Evolutionary conservation across 2,329 filamentous ascomycete genomes (phyloP), one percentile per base, ranked within the genome.

Genomic region (Aspergillus fischeri): DNA sequence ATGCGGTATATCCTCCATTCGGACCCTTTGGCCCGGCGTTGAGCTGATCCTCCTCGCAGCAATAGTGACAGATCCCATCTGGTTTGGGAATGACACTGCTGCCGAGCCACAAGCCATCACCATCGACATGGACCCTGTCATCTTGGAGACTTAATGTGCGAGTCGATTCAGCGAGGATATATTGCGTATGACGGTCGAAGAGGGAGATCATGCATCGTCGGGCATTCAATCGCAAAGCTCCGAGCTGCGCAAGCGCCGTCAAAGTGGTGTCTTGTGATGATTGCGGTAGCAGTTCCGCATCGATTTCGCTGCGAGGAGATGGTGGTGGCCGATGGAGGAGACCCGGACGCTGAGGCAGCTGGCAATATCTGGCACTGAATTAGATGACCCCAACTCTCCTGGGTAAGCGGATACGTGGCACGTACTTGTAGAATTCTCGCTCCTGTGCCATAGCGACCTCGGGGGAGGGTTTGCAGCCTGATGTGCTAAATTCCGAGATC

Each of bases 101-200:
- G 4, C 71, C 72, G 20, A 73, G 56, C 59, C 65, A 62, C 2
- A 74, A 49, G 2, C 57, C 55, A 41, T 74, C 72, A 6, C 57
- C 49, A 1, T 62, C 56, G 42, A 59, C 58, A 48, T 63, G 60
- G 6, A 59, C 35, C 5, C 45, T 27, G 24, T 68, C 65, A 56
- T 63, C 57, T 7, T 65, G 51, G 3, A 82, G 65, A 2, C 74
- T 75, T 2, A 77, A 68, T 1, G 69, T 71, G 1, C 72, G 71
- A 1, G 80, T 80, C 5, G 80, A 79, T 59, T 84, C 81, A 53
- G 81, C 80, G 17, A 84, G 68, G 21, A 84, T 69, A 59, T 82
- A 76, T 58, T 84, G 80, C 49, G 74, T 64, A 4, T 72, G 70
- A 4, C 67, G 68, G 60, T 82, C 81, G 58, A 84, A 83, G 20